Base-by-base conservation (phyloP, 1,139 yeast genomes). In the Yamadazyma taylorii region DNA sequence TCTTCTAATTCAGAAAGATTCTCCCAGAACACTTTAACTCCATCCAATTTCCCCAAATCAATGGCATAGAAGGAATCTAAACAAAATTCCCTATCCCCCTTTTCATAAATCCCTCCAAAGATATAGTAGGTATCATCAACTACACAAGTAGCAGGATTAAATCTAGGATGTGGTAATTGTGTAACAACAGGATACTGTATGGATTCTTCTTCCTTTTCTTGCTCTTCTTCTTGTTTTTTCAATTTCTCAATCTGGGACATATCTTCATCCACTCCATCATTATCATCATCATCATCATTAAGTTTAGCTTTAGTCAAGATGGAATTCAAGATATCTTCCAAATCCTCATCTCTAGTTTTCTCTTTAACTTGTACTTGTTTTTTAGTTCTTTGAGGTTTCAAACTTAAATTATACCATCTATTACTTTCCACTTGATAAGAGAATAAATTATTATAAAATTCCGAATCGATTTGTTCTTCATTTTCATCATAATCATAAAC, bases 401-500 rank as follows among this genome's bases (percentile, higher is more conserved):
- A 62, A 9, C 77, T 63, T 48, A 89, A 63, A 13, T 85, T 77
- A 53, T 80, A 86, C 98, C 98, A 92, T 57, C 96, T 78, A 59
- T 90, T 90, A 21, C 81, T 74, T 50, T 89, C 97, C 17, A 83
- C 71, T 46, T 90, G 95, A 57, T 87, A 90, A 4, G 94, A 83
- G 53, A 81, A 82, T 37, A 92, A 63, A 45, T 81, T 81, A 55
- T 90, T 89, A 65, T 77, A 92, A 56, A 90, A 92, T 35, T 78
- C 81, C 3, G 96, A 87, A 32, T 85, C 94, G 46, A 92, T 66
- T 36, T 85, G 79, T 58, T 92, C 98, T 59, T 92, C 97, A 24
- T 96, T 90, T 60, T 92, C 98, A 48, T 89, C 96, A 43, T 77
- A 85, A 61, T 92, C 98, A 55, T 78, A 90, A 11, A 92, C 98